These are phyloP conservation scores for Panaeolus cyanescens DNA, from an alignment of 768 basidiomycete species.

Conservation along the genomic window DNA sequence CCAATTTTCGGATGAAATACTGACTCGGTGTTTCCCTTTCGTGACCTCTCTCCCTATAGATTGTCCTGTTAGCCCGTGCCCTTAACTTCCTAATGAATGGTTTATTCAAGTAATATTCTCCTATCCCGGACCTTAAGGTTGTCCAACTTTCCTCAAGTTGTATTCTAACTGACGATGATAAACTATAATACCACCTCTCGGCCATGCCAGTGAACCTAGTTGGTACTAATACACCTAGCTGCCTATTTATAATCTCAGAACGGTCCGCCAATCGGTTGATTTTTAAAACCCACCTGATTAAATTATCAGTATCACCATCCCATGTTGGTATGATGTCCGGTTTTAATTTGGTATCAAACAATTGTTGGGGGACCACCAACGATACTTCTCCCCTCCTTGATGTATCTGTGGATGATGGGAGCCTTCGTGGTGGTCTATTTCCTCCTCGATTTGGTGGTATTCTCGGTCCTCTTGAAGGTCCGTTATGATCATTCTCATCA, in stretches of 20 bases:
- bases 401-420: too few relatives aligned
- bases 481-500: too few relatives aligned
- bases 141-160: slow-evolving; percentile 29
- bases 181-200: slow-evolving; percentile 32
- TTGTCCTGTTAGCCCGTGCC: slow-evolving; percentile 22
- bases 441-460: too few relatives aligned
- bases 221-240: slow-evolving; percentile 32
- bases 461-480: neutral
- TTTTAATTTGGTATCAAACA: slow-evolving; percentile 34
- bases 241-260: slow-evolving; percentile 19
- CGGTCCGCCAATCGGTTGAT: slow-evolving; percentile 23
- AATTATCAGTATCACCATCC: slow-evolving; percentile 29
- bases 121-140: slow-evolving; percentile 24
- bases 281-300: slow-evolving; percentile 28
- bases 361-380: slow-evolving; percentile 3
- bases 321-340: slow-evolving; percentile 29
- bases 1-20: slow-evolving; percentile 33
- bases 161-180: slow-evolving; percentile 7
- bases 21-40: slow-evolving; percentile 30
- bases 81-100: slow-evolving; percentile 29
- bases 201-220: slow-evolving; percentile 22
- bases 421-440: too few relatives aligned
- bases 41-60: slow-evolving; percentile 27
- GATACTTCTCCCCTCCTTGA: too few relatives aligned
- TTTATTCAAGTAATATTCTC: slow-evolving; percentile 33